phyloP scores from a whole-genome alignment of 176 grass and related monocot genomes.

The Ananas comosus region DNA sequence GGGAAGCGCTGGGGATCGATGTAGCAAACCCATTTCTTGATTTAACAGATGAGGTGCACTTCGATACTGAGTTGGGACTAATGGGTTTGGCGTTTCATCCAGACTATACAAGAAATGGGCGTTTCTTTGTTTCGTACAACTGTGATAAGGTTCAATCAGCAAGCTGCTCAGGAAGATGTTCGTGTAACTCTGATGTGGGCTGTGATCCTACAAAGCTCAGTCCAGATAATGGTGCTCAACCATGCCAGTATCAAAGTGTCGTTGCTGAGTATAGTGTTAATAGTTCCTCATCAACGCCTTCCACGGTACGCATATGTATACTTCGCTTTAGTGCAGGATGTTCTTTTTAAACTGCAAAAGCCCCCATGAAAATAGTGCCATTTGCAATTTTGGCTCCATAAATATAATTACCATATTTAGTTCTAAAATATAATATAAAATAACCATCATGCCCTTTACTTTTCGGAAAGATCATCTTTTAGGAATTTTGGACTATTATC shows the following conservation, averaged over 20 bases:
- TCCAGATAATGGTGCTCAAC: slow-evolving; percentile 43
- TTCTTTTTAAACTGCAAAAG: too few relatives aligned
- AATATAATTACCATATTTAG: too few relatives aligned
- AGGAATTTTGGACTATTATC: too few relatives aligned
- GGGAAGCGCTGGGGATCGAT: slow-evolving; percentile 41
- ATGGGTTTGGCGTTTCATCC: slow-evolving; percentile 89
- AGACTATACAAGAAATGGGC: slow-evolving; percentile 63
- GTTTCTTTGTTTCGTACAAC: slow-evolving; percentile 85
- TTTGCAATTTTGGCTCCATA: too few relatives aligned
- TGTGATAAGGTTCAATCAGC: slow-evolving; percentile 67
- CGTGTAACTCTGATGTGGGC: slow-evolving; percentile 76
- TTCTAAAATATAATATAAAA: too few relatives aligned
- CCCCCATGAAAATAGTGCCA: too few relatives aligned
- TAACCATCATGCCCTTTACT: too few relatives aligned
- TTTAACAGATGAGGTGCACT: slow-evolving; percentile 76
- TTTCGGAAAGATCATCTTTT: too few relatives aligned
- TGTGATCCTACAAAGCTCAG: slow-evolving; percentile 84
- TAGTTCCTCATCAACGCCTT: slow-evolving; percentile 43
- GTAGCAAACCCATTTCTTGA: slow-evolving; percentile 69
- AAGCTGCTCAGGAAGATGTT: slow-evolving; percentile 75
- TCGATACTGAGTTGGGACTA: slow-evolving; percentile 64
- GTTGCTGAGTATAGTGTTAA: slow-evolving; percentile 78
- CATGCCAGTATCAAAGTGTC: slow-evolving; percentile 67
- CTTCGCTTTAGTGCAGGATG: slow-evolving; percentile 5
- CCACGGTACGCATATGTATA: slow-evolving; percentile 38